Percentiles rank a stretch among this genome's conserved stretches.
Conservation (phyloP, 2,329 filamentous ascomycete genomes). For the Trichoderma aggressivum region DNA sequence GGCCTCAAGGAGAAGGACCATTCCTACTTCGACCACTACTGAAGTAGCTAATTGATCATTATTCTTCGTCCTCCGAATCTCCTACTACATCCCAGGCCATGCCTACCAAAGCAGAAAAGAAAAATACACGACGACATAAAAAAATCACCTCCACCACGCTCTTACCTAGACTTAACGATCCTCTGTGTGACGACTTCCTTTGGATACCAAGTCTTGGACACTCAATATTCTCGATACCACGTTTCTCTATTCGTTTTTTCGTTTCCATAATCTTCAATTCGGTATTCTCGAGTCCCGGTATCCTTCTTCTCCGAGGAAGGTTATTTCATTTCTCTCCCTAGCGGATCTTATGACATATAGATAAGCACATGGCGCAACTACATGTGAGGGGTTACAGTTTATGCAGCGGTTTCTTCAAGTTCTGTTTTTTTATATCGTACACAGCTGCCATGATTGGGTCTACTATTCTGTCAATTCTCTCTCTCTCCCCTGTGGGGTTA, state of each 20-base stretch:
- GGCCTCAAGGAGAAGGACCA: slow-evolving; percentile 86
- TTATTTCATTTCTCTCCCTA: slow-evolving; percentile 17
- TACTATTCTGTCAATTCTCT: background rate
- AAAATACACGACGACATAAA: slow-evolving; percentile 6
- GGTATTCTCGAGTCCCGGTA: slow-evolving; percentile 10
- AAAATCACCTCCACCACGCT: background rate
- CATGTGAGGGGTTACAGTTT: slow-evolving; percentile 22
- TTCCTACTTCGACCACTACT: slow-evolving; percentile 35
- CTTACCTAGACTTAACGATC: slow-evolving; percentile 16
- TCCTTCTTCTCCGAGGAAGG: background rate
- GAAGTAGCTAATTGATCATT: slow-evolving; percentile 5
- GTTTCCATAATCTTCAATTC: slow-evolving; percentile 14
- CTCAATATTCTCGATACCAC: slow-evolving; percentile 18
- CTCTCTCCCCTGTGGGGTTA: background rate
- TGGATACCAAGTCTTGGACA: slow-evolving; percentile 19
- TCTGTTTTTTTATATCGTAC: background rate
- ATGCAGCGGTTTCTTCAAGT: slow-evolving; percentile 25
- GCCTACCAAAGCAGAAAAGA: background rate
- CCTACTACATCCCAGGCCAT: background rate
- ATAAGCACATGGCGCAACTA: slow-evolving; percentile 10
- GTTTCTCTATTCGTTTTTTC: slow-evolving; percentile 8
- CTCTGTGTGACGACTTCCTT: slow-evolving; percentile 20
- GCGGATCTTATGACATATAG: slow-evolving; percentile 15
- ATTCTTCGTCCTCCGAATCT: background rate
- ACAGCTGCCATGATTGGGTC: slow-evolving; percentile 12